Conservation (phyloP, 495 filamentous ascomycete genomes). For the Barbatosphaeria neglecta region DNA sequence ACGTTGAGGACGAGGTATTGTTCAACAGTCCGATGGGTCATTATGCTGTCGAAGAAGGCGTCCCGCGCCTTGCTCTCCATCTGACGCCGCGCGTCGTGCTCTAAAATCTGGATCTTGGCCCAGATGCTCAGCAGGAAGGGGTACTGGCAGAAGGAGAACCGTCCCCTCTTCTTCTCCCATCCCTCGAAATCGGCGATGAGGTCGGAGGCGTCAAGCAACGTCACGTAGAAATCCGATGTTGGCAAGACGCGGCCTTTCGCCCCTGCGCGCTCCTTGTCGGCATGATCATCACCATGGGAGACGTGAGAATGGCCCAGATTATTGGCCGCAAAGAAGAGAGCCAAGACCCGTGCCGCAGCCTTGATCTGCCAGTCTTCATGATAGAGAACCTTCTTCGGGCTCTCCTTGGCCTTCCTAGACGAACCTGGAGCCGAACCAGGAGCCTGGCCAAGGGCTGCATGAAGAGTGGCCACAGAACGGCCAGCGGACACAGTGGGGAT, state of each 20-base stretch:
- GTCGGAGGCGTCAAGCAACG: slow-evolving; percentile 73
- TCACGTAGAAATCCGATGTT: slow-evolving; percentile 80
- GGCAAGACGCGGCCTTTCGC: slow-evolving; percentile 37
- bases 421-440: slow-evolving; percentile 16
- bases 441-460: slow-evolving; percentile 60
- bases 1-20: slow-evolving; percentile 74
- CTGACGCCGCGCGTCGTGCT: slow-evolving; percentile 80
- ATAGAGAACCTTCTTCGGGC: slow-evolving; percentile 50
- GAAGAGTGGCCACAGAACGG: slow-evolving; percentile 50
- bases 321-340: slow-evolving; percentile 75
- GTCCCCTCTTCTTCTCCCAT: slow-evolving; percentile 67
- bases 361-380: slow-evolving; percentile 87
- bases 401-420: slow-evolving; percentile 40
- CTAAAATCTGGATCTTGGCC: slow-evolving; percentile 85
- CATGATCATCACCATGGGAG: background rate
- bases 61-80: slow-evolving; percentile 86
- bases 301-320: slow-evolving; percentile 32
- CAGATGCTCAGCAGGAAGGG: slow-evolving; percentile 90
- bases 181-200: slow-evolving; percentile 78
- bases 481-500: slow-evolving; percentile 58
- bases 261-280: slow-evolving; percentile 16
- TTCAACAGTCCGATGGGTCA: slow-evolving; percentile 59
- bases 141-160: slow-evolving; percentile 88
- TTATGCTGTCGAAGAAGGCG: slow-evolving; percentile 83
- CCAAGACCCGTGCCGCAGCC: slow-evolving; percentile 70